A percentile compares a stretch with the other conserved stretches of the same genome.
Evolutionary conservation across 2,329 filamentous ascomycete genomes (phyloP).

Genomic region (Ophiostoma perfectum): DNA sequence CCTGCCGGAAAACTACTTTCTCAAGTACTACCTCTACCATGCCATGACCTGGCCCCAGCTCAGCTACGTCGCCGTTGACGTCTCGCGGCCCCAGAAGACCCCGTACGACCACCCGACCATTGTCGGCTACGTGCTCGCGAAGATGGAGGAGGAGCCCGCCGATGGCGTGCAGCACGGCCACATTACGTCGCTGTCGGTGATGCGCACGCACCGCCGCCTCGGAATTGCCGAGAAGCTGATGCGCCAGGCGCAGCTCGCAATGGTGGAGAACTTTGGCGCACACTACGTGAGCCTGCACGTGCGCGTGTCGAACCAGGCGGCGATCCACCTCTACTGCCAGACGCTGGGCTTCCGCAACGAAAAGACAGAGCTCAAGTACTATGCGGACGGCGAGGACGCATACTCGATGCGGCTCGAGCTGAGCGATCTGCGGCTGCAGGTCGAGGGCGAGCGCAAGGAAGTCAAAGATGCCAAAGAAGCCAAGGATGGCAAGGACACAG

Average conservation of each 20-base stretch:
- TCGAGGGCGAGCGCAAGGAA: slow-evolving; percentile 30
- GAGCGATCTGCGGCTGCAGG: slow-evolving; percentile 49
- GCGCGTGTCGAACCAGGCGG: slow-evolving; percentile 86
- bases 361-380: slow-evolving; percentile 84
- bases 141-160: slow-evolving; percentile 97
- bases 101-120: slow-evolving; percentile 93
- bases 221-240: slow-evolving; percentile 97
- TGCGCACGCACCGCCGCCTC: slow-evolving; percentile 86
- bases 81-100: slow-evolving; percentile 69
- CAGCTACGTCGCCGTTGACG: slow-evolving; percentile 91
- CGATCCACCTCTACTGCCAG: slow-evolving; percentile 85
- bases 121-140: slow-evolving; percentile 97
- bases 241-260: slow-evolving; percentile 90
- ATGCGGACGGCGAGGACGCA: slow-evolving; percentile 95
- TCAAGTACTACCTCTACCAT: slow-evolving; percentile 99
- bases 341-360: slow-evolving; percentile 85
- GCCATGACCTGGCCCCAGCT: slow-evolving; percentile 97
- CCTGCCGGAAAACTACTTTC: slow-evolving; percentile 98
- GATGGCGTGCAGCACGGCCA: slow-evolving; percentile 92
- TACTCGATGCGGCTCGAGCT: slow-evolving; percentile 91
- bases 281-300: slow-evolving; percentile 95
- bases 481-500: slow-evolving; percentile 30
- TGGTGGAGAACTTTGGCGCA: slow-evolving; percentile 90
- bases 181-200: slow-evolving; percentile 91
- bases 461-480: slow-evolving; percentile 31